phyloP scores from a whole-genome alignment of 148 eudicot genomes.

The Persicaria maculosa region DNA sequence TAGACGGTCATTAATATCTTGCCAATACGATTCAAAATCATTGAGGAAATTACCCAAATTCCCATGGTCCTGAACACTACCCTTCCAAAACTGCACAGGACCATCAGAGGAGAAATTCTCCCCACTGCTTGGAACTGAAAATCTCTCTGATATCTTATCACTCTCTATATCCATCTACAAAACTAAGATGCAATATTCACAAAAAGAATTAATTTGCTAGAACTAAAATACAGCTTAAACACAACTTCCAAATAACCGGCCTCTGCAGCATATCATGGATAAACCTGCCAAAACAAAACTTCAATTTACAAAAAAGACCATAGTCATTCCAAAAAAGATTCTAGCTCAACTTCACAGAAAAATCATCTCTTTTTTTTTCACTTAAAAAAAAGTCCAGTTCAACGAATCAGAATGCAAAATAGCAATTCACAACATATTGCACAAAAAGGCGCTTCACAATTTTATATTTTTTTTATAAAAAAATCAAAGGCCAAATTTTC shows the following conservation, averaged over 20 bases:
- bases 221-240: conserved; percentile 7
- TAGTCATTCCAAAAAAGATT: not conserved
- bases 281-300: not conserved
- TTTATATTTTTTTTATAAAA: too few relatives aligned
- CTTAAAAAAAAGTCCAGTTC: not conserved
- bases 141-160: not conserved
- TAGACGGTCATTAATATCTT: conserved; percentile 64
- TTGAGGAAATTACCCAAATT: conserved; percentile 31
- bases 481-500: not conserved
- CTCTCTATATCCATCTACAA: not conserved
- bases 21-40: conserved; percentile 53
- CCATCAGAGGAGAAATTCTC: not conserved
- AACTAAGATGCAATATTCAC: not conserved
- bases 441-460: not conserved
- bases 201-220: not conserved
- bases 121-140: conserved; percentile 1
- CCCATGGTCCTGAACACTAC: not conserved
- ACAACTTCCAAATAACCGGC: not conserved
- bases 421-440: not conserved
- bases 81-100: conserved; percentile 9
- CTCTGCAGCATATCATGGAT: not conserved
- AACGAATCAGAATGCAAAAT: not conserved
- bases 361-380: not conserved
- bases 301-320: not conserved
- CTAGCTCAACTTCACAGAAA: not conserved